Conservation (phyloP, 805 yeast species). For the Zygoascus bituminiphila region DNA sequence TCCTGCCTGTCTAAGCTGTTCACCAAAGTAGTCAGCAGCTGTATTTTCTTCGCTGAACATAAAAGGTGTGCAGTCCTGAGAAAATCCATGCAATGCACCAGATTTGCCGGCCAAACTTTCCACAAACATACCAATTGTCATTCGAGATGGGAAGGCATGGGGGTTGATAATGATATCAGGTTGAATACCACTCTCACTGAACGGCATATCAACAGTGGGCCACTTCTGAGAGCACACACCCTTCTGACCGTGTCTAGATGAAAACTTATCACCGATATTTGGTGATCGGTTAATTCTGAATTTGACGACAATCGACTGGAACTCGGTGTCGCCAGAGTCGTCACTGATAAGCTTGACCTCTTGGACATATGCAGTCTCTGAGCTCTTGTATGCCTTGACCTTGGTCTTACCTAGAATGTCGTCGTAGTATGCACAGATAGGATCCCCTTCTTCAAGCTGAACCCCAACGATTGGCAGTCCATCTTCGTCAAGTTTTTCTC, state of each 20-base stretch:
- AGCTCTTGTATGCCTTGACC: conserved; percentile 85
- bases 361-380: conserved; percentile 90
- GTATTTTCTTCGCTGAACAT: conserved; percentile 83
- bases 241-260: conserved; percentile 96
- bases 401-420: conserved; percentile 86
- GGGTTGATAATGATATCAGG: conserved; percentile 99
- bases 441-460: conserved; percentile 89
- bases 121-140: conserved; percentile 99
- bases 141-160: conserved; percentile 99
- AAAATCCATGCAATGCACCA: conserved; percentile 95
- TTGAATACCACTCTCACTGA: conserved; percentile 80
- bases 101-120: conserved; percentile 98
- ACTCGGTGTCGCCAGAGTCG: conserved; percentile 65
- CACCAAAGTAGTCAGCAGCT: conserved; percentile 97
- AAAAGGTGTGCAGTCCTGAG: conserved; percentile 98
- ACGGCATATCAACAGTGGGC: conserved; percentile 94
- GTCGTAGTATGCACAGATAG: conserved; percentile 86
- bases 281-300: conserved; percentile 88
- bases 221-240: conserved; percentile 99
- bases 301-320: conserved; percentile 80
- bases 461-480: conserved; percentile 89
- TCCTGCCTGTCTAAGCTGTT: conserved; percentile 79
- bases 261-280: conserved; percentile 93
- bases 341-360: conserved; percentile 91
- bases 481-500: conserved; percentile 77